Conservation (phyloP, 192 early-diverging fungal genomes). For the Borealophlyctis nickersoniae region DNA sequence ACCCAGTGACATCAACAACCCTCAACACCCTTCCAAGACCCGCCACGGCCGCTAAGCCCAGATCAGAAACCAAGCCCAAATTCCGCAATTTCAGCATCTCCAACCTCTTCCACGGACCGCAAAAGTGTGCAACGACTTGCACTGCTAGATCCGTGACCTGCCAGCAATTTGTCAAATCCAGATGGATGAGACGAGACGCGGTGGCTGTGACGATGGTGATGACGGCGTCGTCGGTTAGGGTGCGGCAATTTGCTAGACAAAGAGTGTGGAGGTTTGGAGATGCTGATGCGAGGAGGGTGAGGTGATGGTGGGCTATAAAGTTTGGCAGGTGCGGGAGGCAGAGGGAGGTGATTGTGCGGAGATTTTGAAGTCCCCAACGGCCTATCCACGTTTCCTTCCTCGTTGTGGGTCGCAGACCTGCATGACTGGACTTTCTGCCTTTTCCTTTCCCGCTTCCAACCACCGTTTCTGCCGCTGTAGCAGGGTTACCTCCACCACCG, state of each 20-base stretch:
- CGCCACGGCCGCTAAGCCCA: too few species aligned
- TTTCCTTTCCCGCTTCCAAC: neutral
- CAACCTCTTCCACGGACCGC: neutral
- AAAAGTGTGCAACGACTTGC: neutral
- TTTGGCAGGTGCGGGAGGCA: neutral
- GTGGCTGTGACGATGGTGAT: neutral
- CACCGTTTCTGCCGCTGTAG: neutral
- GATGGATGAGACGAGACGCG: neutral
- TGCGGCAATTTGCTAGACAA: neutral
- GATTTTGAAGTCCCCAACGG: neutral
- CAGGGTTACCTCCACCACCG: neutral
- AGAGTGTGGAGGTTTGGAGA: neutral
- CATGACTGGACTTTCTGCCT: neutral
- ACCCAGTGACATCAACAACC: neutral
- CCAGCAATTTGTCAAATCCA: neutral
- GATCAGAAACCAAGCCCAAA: neutral
- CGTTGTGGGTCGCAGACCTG: neutral
- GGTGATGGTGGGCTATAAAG: neutral
- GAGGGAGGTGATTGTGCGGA: neutral
- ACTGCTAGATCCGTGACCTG: neutral
- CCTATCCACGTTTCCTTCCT: neutral
- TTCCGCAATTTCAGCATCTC: neutral
- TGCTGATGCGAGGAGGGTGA: neutral
- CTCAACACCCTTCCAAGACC: too few species aligned
- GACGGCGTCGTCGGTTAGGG: neutral